These are phyloP conservation scores for Gossypium longicalyx DNA, from an alignment of 345 rosid genomes.

Conservation along the genomic window DNA sequence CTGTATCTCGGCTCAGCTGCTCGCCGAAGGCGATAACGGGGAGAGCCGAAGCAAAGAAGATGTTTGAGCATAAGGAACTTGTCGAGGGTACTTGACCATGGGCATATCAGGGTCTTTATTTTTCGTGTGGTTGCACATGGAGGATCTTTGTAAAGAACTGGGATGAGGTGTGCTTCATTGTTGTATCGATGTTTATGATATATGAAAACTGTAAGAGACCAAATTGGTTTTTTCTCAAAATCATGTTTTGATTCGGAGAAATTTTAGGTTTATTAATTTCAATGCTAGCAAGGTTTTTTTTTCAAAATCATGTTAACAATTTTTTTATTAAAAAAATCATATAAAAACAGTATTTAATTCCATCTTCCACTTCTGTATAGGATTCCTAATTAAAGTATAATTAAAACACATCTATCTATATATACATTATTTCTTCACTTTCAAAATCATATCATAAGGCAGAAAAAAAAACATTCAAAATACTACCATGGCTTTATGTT, in stretches of 20 bases:
- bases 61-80: constrained; percentile 69
- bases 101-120: constrained; percentile 77
- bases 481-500: neutral
- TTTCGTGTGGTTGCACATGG: constrained; percentile 56
- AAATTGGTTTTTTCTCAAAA: neutral
- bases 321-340: too few species aligned
- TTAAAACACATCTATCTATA: too few species aligned
- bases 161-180: neutral
- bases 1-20: constrained; percentile 74
- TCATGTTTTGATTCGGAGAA: neutral
- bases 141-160: neutral
- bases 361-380: too few species aligned
- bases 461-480: too few species aligned
- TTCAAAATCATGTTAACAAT: too few species aligned
- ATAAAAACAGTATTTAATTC: too few species aligned
- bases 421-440: too few species aligned
- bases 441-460: too few species aligned
- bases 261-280: neutral
- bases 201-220: neutral
- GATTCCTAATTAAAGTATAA: too few species aligned
- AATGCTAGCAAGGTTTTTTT: neutral
- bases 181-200: neutral
- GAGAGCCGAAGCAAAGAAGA: constrained; percentile 63
- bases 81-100: constrained; percentile 64
- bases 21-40: constrained; percentile 85